Conservation (phyloP, 1,139 yeast species). For the Candida sp. region DNA sequence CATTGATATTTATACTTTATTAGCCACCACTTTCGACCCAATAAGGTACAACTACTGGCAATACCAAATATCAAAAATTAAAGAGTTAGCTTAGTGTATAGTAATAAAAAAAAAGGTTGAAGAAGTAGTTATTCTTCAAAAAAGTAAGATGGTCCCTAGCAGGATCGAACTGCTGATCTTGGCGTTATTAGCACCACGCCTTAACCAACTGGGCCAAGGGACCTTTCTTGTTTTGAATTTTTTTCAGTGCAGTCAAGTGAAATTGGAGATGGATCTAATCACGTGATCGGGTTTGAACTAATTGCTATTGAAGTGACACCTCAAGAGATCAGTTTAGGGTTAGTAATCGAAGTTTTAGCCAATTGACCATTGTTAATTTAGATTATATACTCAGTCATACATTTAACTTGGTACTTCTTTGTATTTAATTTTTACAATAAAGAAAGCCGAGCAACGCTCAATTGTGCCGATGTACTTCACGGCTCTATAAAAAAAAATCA, state of each 20-base stretch:
- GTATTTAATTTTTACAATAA: too few species aligned
- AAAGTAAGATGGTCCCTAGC: slow-evolving; percentile 61
- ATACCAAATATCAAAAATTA: slow-evolving; percentile 15
- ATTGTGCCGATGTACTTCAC: too few species aligned
- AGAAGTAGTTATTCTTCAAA: background rate
- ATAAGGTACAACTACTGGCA: slow-evolving; percentile 70
- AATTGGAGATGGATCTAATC: too few species aligned
- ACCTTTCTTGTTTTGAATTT: slow-evolving; percentile 23
- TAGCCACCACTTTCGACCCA: slow-evolving; percentile 58
- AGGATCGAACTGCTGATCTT: slow-evolving; percentile 80
- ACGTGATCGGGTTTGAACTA: too few species aligned
- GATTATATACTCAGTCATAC: too few species aligned
- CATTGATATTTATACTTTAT: slow-evolving; percentile 39
- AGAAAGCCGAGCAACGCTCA: too few species aligned
- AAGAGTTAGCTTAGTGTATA: background rate
- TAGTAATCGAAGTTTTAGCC: too few species aligned
- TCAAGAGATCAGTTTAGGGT: too few species aligned
- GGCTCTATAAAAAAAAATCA: too few species aligned
- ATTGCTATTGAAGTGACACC: too few species aligned
- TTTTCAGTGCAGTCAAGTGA: background rate
- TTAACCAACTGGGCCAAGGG: slow-evolving; percentile 86
- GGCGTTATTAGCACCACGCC: slow-evolving; percentile 86
- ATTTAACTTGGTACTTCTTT: too few species aligned
- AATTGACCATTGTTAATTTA: too few species aligned
- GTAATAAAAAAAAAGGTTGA: slow-evolving; percentile 4